phyloP scores from a whole-genome alignment of 139 green algal species.

The Volvox africanus region DNA sequence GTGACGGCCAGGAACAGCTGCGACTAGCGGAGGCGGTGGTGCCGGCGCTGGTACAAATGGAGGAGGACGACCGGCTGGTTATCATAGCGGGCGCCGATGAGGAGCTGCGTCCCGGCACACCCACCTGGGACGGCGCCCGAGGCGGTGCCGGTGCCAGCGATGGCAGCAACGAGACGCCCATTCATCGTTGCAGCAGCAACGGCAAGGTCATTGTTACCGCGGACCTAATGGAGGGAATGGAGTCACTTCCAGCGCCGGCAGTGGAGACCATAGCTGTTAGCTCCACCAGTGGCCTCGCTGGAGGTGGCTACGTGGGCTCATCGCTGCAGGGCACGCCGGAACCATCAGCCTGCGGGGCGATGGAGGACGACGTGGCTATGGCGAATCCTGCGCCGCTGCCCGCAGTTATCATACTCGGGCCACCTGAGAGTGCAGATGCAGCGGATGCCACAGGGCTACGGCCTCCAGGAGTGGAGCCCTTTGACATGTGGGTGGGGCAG shows the following conservation, averaged over 20 bases:
- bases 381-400: background rate
- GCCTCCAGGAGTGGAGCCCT: slow-evolving; percentile 52
- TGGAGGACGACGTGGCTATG: slow-evolving; percentile 13
- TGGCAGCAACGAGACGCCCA: background rate
- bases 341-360: background rate
- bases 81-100: background rate
- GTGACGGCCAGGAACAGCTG: background rate
- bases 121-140: background rate
- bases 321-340: background rate
- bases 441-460: background rate
- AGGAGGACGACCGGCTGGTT: background rate
- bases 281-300: background rate
- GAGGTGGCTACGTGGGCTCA: background rate
- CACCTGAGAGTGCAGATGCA: background rate
- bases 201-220: background rate
- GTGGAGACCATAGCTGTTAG: background rate
- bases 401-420: background rate
- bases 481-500: slow-evolving; percentile 71
- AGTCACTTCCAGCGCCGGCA: background rate
- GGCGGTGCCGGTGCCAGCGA: background rate
- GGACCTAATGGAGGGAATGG: slow-evolving; percentile 20
- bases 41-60: background rate
- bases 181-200: background rate
- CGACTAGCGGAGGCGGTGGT: background rate
- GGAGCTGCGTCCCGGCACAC: background rate